Conservation (phyloP, 345 rosid species). For the Camelina neglecta region DNA sequence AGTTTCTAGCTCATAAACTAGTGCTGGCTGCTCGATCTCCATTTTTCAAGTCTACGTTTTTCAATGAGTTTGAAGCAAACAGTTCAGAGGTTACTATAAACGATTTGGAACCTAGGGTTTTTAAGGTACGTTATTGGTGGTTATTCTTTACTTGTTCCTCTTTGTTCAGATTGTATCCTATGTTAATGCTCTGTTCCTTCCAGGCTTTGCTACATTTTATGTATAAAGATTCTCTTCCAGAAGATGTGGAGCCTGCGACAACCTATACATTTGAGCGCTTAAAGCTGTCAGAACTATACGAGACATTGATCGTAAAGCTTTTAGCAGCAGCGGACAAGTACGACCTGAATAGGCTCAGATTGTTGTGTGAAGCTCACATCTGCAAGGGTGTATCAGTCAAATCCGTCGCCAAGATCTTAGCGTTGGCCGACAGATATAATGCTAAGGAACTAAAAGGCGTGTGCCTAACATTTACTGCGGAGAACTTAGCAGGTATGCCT, state of each 20-base stretch:
- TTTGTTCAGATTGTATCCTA: conserved; percentile 1
- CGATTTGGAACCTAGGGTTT: conserved; percentile 81
- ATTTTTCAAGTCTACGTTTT: conserved; percentile 87
- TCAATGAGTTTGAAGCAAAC: conserved; percentile 65
- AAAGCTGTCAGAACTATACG: conserved; percentile 63
- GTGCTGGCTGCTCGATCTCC: conserved; percentile 96
- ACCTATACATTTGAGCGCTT: conserved; percentile 46
- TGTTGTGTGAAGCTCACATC: conserved; percentile 86
- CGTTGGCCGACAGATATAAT: conserved; percentile 89
- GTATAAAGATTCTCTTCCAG: conserved; percentile 80
- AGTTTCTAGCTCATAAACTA: conserved; percentile 79
- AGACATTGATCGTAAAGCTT: conserved; percentile 64
- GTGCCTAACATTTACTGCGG: conserved; percentile 78
- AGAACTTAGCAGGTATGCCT: conserved; percentile 84
- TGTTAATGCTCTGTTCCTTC: conserved; percentile 34
- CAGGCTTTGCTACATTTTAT: conserved; percentile 91
- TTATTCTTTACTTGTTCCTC: conserved; percentile 22
- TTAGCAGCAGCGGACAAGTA: conserved; percentile 89
- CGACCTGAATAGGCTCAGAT: conserved; percentile 72
- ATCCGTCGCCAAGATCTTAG: conserved; percentile 87
- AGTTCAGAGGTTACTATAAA: conserved; percentile 58
- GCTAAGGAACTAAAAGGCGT: conserved; percentile 71
- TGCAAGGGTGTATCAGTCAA: conserved; percentile 76
- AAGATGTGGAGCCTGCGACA: conserved; percentile 57
- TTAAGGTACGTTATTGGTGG: conserved; percentile 62